phyloP scores from a whole-genome alignment of 441 rosid species.

The Euphorbia schlechtendalii region DNA sequence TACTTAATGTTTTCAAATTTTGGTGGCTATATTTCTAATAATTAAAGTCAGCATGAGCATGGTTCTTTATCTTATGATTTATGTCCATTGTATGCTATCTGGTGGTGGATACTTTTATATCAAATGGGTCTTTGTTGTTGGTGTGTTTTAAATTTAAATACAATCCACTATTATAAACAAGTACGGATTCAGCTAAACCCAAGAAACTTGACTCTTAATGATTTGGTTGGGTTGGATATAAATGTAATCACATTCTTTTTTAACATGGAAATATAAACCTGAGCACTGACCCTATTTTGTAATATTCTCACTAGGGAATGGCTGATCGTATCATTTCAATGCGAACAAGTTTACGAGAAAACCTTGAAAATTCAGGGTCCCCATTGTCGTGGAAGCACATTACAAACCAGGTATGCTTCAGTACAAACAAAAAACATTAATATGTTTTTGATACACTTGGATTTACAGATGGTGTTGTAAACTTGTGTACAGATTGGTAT shows the following conservation, averaged over 20 bases:
- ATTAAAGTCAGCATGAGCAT: background rate
- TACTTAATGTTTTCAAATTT: background rate
- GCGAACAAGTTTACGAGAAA: slow-evolving; percentile 66
- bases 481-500: slow-evolving; percentile 70
- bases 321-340: slow-evolving; percentile 91
- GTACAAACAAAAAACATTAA: too few relatives aligned
- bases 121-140: too few relatives aligned
- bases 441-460: background rate
- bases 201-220: background rate
- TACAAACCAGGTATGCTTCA: slow-evolving; percentile 62
- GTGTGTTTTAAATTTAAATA: too few relatives aligned
- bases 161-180: background rate
- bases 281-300: slow-evolving; percentile 13
- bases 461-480: slow-evolving; percentile 4
- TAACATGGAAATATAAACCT: too few relatives aligned
- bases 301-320: slow-evolving; percentile 49
- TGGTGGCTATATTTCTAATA: background rate
- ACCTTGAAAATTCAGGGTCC: slow-evolving; percentile 77
- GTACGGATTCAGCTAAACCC: background rate
- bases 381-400: slow-evolving; percentile 83
- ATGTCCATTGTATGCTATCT: background rate
- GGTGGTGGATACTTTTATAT: background rate
- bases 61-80: background rate
- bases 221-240: background rate
- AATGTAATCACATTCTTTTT: too few relatives aligned